Percentiles rank a stretch among this genome's conserved stretches.
phyloP scores from a whole-genome alignment of 139 green algal species.

The Coelastrella sp. region DNA sequence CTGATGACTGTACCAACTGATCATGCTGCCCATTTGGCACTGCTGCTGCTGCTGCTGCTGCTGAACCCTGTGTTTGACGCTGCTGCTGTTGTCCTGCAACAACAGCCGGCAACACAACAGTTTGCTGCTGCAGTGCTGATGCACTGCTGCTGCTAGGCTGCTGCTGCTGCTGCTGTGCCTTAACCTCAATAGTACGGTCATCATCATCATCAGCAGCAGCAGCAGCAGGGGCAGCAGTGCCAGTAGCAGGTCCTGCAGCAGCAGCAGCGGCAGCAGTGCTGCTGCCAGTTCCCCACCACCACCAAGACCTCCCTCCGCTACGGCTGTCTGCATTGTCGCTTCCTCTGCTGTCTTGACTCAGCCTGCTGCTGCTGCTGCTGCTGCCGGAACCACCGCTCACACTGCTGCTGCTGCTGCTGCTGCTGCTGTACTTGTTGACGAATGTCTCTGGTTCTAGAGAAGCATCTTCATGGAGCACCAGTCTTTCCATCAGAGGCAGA shows the following conservation, averaged over 20 bases:
- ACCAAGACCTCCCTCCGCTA: neutral
- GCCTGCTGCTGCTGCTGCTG: neutral
- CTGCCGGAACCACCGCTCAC: neutral
- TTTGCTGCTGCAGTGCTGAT: slow-evolving; percentile 25
- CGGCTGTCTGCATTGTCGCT: neutral
- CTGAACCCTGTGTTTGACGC: neutral
- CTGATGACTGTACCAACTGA: neutral
- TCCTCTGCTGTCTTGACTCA: neutral
- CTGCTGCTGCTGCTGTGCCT: neutral
- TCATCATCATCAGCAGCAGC: neutral
- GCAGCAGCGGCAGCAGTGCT: neutral
- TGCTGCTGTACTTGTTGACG: slow-evolving; percentile 7
- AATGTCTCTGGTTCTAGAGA: neutral
- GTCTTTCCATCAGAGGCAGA: slow-evolving; percentile 72
- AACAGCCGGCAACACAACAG: neutral
- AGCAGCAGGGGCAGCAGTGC: neutral
- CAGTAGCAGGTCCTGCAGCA: neutral
- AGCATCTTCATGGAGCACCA: slow-evolving; percentile 45
- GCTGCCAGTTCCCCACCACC: neutral
- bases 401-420: neutral
- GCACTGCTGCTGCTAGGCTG: neutral
- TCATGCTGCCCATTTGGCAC: neutral
- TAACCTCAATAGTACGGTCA: neutral
- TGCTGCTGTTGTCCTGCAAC: neutral
- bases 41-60: slow-evolving; percentile 18